These are phyloP conservation scores for Tulasnella sp. DNA, from an alignment of 768 basidiomycete genomes.

Conservation along the genomic window DNA sequence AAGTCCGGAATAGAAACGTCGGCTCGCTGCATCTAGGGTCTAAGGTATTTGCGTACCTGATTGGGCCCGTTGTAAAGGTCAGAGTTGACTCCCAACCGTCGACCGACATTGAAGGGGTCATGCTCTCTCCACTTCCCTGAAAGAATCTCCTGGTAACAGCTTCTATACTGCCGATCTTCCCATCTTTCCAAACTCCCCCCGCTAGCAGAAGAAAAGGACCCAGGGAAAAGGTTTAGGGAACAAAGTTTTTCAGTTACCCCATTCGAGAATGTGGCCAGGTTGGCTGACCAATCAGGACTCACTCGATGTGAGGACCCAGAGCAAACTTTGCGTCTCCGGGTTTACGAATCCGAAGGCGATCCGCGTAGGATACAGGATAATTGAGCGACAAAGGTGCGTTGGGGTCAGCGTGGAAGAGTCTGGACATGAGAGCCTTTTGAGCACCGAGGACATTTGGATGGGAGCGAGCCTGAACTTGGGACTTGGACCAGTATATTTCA, in stretches of 20 bases:
- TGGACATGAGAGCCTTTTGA: conserved; percentile 52
- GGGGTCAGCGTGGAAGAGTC: conserved; percentile 55
- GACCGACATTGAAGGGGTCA: conserved; percentile 62
- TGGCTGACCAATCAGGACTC: neutral
- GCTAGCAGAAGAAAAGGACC: conserved; percentile 42
- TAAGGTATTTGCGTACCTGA: conserved; percentile 8
- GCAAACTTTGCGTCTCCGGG: conserved; percentile 68
- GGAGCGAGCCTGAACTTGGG: conserved; percentile 64
- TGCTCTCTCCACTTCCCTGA: conserved; percentile 59
- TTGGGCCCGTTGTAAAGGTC: conserved; percentile 56
- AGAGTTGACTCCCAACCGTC: conserved; percentile 57
- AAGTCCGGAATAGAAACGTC: neutral
- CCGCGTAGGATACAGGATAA: conserved; percentile 70
- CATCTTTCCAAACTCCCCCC: conserved; percentile 74
- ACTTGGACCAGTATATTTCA: conserved; percentile 64
- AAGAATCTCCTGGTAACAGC: conserved; percentile 48
- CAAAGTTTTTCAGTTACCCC: neutral
- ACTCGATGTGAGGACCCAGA: conserved; percentile 53
- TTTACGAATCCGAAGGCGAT: conserved; percentile 66
- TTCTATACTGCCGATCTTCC: conserved; percentile 50
- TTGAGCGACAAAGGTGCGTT: conserved; percentile 46
- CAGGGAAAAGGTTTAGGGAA: no score
- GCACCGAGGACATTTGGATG: conserved; percentile 57
- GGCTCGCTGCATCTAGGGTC: neutral
- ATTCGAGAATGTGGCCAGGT: neutral